Evolutionary conservation across 495 filamentous ascomycete species (phyloP), one percentile per base, ranked within the genome.

Genomic region (Talaromyces trachyspermus): DNA sequence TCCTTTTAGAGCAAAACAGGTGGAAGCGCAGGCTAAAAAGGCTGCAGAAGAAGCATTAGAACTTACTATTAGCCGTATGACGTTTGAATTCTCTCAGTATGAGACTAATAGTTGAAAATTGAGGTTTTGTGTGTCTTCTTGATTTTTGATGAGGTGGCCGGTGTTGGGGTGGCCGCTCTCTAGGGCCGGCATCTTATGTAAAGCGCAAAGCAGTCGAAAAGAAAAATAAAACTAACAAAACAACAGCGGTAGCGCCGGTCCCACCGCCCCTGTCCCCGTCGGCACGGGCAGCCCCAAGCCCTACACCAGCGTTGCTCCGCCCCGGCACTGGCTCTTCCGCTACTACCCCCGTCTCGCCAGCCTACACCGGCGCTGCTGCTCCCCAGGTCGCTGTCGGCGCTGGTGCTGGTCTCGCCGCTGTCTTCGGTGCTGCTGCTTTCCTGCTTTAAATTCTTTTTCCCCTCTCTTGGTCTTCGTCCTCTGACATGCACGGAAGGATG

Each of bases 341-440:
- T 56, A 69, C 76, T 57, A 69, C 74, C 62, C 71, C 77, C 52
- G 74, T 80, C 55, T 37, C 60, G 43, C 60, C 66, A 19, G 53
- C 59, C 54, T 72, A 60, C 65, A 71, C 68, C 47, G 65, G 65
- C 35, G 89, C 61, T 63, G 89, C 61, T 63, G 63, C 66, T 51
- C 53, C 58, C 25, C 68, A 77, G 55, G 65, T 60, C 32, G 65
- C 61, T 48, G 59, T 57, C 60, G 65, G 84, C 55, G 81, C 81
- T 48, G 83, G 82, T 57, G 83, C 76, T 55, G 81, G 72, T 65
- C 79, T 89, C 51, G 86, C 81, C 55, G 83, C 77, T 69, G 69
- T 89, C 57, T 77, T 89, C 69, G 88, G 81, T 68, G 61, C 82
- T 54, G 83, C 77, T 58, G 86, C 83, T 60, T 77, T 80, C 68